Base-by-base conservation (phyloP, 768 basidiomycete species). In the Boletus coccyginus region DNA sequence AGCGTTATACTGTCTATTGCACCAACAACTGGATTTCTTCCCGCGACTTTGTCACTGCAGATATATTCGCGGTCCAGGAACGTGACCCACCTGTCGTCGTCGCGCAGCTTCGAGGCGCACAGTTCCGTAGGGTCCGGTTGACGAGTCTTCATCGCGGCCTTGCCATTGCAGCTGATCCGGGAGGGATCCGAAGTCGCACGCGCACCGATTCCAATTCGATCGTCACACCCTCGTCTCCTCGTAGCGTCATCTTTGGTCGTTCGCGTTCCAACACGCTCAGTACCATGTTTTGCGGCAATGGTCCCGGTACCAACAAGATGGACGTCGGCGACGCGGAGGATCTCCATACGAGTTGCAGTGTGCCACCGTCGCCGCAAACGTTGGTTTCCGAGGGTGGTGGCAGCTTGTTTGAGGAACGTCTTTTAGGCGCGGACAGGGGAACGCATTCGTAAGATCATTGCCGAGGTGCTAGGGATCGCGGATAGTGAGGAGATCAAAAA, bases 61-160 rank as follows among this genome's bases (percentile, higher is more conserved):
- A 87, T 43, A 78, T 78, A 2, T 80, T 77, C 52, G 84, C 82
- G 0, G 66, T 86, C 13, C 74, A 74, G 41, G 66, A 71, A 2
- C 66, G 68, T 14, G 68, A 73, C 16, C 63, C 73, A 1, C 69
- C 67, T 2, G 59, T 63, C 24, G 72, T 90, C 24, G 78, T 89
- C 8, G 87, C 84, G 3, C 76, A 76, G 38, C 52, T 86, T 24
- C 80, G 80, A 59, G 81, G 77, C 3, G 82, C 85, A 56, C 77
- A 75, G 40, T 90, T 90, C 66, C 80, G 81, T 43, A 77, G 80
- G 36, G 75, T 88, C 16, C 75, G 76, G 1, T 69, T 87, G 24
- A 73, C 72, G 51, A 76, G 75, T 49, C 73, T 90, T 42, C 77
- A 77, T 62, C 75, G 73, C 9, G 73, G 74, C 1, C 73, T 86